Conservation (phyloP, 2,329 filamentous ascomycete species). For the Graphilbum sp. region DNA sequence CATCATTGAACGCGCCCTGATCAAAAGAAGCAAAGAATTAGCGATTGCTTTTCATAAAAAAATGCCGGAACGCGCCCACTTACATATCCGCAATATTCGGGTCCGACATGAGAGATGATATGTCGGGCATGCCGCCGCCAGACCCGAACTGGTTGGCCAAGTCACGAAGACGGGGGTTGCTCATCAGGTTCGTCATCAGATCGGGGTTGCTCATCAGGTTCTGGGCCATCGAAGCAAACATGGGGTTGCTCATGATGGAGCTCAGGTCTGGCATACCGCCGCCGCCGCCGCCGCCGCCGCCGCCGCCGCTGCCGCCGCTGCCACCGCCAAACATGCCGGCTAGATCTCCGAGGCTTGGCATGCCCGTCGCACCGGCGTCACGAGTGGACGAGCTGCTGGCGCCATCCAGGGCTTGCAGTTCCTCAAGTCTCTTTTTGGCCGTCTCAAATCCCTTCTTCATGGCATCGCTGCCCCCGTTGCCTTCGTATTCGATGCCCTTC, state of each 20-base stretch:
- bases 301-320: conserved; percentile 33
- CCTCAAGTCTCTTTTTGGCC: conserved; percentile 71
- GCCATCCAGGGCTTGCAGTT: conserved; percentile 45
- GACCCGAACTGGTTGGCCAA: conserved; percentile 69
- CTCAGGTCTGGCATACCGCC: conserved; percentile 79
- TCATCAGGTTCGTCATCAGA: conserved; percentile 83
- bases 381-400: conserved; percentile 14
- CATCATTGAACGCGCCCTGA: conserved; percentile 29
- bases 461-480: conserved; percentile 82
- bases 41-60: no score
- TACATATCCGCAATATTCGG: conserved; percentile 86
- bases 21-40: no score
- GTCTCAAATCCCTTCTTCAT: conserved; percentile 98
- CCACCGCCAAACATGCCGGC: conserved; percentile 53
- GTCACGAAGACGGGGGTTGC: conserved; percentile 72
- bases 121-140: conserved; percentile 70
- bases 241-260: conserved; percentile 89
- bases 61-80: conserved; percentile 30
- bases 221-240: conserved; percentile 96
- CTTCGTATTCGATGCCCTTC: conserved; percentile 85
- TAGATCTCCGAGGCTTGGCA: conserved; percentile 55
- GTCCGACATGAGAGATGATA: conserved; percentile 76
- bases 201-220: conserved; percentile 95
- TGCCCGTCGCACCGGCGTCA: conserved; percentile 32
- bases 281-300: conserved; percentile 41